A percentile compares a stretch with the other conserved stretches of the same genome.
Evolutionary conservation across 352 stramenopile species (phyloP).

Genomic region (Peronospora destructor): DNA sequence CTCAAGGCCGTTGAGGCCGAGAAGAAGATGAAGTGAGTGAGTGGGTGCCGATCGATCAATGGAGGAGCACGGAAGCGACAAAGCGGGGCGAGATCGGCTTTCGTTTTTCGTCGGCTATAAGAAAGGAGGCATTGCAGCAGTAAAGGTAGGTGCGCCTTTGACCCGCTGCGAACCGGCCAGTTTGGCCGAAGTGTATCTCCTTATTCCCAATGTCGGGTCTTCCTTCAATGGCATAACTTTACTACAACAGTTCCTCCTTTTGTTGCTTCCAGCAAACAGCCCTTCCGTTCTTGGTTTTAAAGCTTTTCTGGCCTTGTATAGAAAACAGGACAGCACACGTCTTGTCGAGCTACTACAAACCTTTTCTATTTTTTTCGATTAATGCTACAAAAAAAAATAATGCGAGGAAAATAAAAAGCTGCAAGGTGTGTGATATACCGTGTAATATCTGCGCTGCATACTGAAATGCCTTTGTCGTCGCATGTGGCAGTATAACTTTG

Average conservation of each 20-base stretch:
- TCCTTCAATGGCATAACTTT: constrained; percentile 23
- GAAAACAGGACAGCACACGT: too few relatives aligned
- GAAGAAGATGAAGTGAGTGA: constrained; percentile 39
- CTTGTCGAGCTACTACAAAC: too few relatives aligned
- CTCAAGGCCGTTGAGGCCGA: constrained; percentile 21
- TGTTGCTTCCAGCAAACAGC: neutral
- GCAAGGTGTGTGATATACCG: too few relatives aligned
- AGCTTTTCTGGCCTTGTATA: too few relatives aligned
- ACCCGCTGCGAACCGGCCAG: constrained; percentile 2
- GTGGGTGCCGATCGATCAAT: constrained; percentile 20
- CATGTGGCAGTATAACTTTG: too few relatives aligned
- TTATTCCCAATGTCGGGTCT: constrained; percentile 29
- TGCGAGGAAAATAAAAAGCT: too few relatives aligned
- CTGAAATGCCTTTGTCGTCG: too few relatives aligned
- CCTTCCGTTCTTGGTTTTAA: too few relatives aligned
- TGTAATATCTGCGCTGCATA: too few relatives aligned
- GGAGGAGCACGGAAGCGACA: constrained; percentile 21
- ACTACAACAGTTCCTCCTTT: constrained; percentile 17
- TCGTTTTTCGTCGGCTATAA: constrained; percentile 9
- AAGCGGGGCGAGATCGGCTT: neutral
- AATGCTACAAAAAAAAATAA: too few relatives aligned
- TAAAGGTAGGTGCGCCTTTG: neutral
- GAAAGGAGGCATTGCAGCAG: neutral
- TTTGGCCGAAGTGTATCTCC: constrained; percentile 28
- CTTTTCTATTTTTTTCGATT: too few relatives aligned